phyloP scores from a whole-genome alignment of 345 rosid species.

The Melaleuca quinquenervia region DNA sequence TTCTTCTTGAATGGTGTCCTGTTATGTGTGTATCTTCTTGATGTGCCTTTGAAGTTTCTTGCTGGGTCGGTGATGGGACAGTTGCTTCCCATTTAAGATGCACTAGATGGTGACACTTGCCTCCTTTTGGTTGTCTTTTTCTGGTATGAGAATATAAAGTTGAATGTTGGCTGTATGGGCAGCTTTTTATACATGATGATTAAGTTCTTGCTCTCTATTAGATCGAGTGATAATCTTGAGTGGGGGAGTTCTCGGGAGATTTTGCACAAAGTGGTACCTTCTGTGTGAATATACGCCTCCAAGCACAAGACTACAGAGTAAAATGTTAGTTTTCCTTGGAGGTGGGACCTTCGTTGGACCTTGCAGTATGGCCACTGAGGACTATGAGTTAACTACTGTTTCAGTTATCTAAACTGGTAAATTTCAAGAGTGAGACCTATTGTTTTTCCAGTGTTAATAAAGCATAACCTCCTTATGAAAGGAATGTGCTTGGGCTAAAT shows the following conservation, averaged over 20 bases:
- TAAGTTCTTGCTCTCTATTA: not conserved
- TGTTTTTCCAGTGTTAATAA: not conserved
- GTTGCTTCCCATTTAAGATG: not conserved
- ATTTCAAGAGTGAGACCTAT: not conserved
- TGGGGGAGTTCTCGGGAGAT: not conserved
- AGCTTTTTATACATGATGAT: not conserved
- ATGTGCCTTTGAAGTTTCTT: not conserved
- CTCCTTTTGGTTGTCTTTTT: not conserved
- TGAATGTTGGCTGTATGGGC: not conserved
- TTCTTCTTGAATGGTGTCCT: not conserved
- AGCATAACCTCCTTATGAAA: not conserved
- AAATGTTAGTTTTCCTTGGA: not conserved
- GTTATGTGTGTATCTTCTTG: not conserved
- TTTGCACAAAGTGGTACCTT: not conserved
- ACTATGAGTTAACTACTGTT: not conserved
- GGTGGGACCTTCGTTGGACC: not conserved
- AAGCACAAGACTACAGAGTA: not conserved
- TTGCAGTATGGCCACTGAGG: not conserved
- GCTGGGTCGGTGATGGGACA: not conserved
- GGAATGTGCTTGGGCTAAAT: not conserved
- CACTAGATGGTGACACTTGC: not conserved
- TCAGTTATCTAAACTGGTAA: not conserved
- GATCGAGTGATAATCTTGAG: not conserved
- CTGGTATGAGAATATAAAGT: not conserved
- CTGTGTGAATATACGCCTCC: not conserved